Percentiles rank a stretch among this genome's conserved stretches.
Evolutionary conservation across 208 protist species (phyloP).

Genomic region (Trypanosoma melophagium): DNA sequence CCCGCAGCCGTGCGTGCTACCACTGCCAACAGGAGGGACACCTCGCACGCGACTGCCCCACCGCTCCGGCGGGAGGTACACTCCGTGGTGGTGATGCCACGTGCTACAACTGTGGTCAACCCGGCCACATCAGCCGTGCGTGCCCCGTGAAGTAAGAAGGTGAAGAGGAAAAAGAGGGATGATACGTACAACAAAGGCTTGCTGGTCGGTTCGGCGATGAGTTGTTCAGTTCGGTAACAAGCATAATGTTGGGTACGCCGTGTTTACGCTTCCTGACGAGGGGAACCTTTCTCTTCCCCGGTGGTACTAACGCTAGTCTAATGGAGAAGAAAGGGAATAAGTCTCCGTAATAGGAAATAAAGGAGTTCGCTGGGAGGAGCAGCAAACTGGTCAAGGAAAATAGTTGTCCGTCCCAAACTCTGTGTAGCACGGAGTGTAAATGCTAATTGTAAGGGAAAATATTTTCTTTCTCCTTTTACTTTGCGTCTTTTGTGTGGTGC

Average conservation of each 20-base stretch:
- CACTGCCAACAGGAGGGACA: conserved; percentile 64
- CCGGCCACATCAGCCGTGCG: conserved; percentile 83
- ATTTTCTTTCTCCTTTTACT: conserved; percentile 2
- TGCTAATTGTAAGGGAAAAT: not conserved
- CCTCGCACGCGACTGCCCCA: conserved; percentile 49
- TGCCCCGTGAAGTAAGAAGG: conserved; percentile 49
- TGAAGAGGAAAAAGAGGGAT: conserved; percentile 29
- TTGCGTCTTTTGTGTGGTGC: conserved; percentile 16
- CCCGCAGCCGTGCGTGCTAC: conserved; percentile 72
- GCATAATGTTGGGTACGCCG: not conserved
- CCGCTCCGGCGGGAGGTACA: conserved; percentile 30
- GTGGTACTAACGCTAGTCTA: no score
- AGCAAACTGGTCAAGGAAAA: no score
- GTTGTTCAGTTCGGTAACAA: conserved; percentile 8
- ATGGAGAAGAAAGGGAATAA: not conserved
- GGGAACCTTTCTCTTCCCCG: not conserved
- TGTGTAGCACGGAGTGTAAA: no score
- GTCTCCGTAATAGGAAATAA: no score
- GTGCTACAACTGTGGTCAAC: conserved; percentile 86
- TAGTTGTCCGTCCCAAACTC: no score
- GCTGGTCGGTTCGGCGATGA: not conserved
- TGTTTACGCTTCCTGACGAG: not conserved
- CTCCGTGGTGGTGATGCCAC: conserved; percentile 35
- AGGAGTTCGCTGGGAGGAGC: no score
- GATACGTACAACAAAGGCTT: conserved; percentile 12